Conservation (phyloP, 768 basidiomycete genomes). For the Termitomyces sp. region DNA sequence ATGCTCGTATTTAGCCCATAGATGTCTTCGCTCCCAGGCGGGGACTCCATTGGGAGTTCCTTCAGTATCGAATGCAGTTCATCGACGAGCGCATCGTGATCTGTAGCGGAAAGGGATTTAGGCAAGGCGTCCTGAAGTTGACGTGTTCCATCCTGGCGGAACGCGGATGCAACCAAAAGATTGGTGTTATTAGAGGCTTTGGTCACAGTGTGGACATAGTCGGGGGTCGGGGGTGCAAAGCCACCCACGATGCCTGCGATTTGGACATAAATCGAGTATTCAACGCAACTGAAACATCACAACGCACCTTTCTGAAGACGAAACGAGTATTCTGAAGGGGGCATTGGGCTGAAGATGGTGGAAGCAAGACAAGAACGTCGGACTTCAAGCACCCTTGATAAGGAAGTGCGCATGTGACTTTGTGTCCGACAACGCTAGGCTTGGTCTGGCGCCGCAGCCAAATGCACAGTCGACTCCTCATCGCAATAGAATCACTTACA, state of each 20-base stretch:
- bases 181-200: conserved; percentile 26
- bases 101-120: conserved; percentile 32
- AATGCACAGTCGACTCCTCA: background rate
- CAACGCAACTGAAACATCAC: background rate
- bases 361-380: background rate
- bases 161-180: conserved; percentile 42
- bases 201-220: conserved; percentile 50
- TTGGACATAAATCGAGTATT: background rate
- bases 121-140: conserved; percentile 35
- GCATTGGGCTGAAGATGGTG: conserved; percentile 10
- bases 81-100: conserved; percentile 38
- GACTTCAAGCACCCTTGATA: background rate
- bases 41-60: conserved; percentile 48
- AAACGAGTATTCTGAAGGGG: conserved; percentile 50
- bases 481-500: too few species aligned
- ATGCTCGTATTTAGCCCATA: conserved; percentile 71
- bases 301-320: conserved; percentile 58
- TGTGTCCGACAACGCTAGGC: too few species aligned
- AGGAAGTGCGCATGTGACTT: background rate
- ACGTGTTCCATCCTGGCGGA: conserved; percentile 47
- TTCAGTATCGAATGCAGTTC: conserved; percentile 63
- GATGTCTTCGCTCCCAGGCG: conserved; percentile 65
- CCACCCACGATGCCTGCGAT: conserved; percentile 71
- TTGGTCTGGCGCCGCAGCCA: background rate
- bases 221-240: conserved; percentile 65